Percentiles rank a stretch among this genome's conserved stretches.
phyloP scores from a whole-genome alignment of 129 eudicot species.

The Flaveria trinervia region DNA sequence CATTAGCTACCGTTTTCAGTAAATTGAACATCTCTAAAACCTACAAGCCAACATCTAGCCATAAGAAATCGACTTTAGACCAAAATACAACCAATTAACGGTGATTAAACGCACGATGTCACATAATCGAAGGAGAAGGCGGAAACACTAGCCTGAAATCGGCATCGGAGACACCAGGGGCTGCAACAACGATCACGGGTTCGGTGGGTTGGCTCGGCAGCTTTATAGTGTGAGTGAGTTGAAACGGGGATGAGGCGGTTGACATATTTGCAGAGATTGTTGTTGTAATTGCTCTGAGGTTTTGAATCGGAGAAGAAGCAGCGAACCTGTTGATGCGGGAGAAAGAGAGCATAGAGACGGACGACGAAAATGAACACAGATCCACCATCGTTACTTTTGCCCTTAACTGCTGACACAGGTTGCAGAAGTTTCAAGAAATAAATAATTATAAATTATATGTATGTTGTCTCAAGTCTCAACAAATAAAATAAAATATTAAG shows the following conservation, averaged over 20 bases:
- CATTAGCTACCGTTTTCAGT: background rate
- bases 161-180: constrained; percentile 70
- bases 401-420: too few relatives aligned
- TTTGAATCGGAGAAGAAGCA: constrained; percentile 24
- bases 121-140: background rate
- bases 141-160: constrained; percentile 63
- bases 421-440: background rate
- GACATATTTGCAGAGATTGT: constrained; percentile 49
- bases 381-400: background rate
- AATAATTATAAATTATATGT: too few relatives aligned
- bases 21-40: background rate
- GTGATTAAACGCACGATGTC: background rate
- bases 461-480: too few relatives aligned
- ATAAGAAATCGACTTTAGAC: background rate
- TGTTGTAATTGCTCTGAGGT: constrained; percentile 24
- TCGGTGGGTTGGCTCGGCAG: constrained; percentile 67
- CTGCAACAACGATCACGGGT: constrained; percentile 65
- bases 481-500: too few relatives aligned
- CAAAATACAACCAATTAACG: background rate
- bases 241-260: constrained; percentile 34
- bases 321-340: constrained; percentile 25
- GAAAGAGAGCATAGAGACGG: constrained; percentile 19
- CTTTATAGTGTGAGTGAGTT: constrained; percentile 56
- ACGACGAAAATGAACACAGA: background rate
- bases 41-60: background rate